phyloP scores from a whole-genome alignment of 805 yeast genomes.

The Brettanomyces nanus region DNA sequence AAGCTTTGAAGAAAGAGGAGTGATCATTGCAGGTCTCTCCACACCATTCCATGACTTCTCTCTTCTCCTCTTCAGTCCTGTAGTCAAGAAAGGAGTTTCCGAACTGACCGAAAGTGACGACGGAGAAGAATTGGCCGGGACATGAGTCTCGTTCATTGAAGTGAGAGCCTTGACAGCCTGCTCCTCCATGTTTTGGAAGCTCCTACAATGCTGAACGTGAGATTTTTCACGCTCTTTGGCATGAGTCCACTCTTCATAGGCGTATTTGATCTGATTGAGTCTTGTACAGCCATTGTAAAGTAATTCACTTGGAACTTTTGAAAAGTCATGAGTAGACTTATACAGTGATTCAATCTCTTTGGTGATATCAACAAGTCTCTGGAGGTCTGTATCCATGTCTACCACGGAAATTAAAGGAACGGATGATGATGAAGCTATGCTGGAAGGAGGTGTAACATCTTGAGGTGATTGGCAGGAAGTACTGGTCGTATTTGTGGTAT shows the following conservation, averaged over 20 bases:
- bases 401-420: neutral
- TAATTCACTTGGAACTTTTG: neutral
- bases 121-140: neutral
- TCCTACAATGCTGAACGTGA: neutral
- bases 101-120: neutral
- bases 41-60: neutral
- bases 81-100: no score
- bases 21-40: neutral
- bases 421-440: no score
- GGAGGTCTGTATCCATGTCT: neutral
- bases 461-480: neutral
- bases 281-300: constrained; percentile 2
- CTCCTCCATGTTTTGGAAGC: constrained; percentile 16
- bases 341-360: neutral
- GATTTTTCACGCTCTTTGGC: neutral
- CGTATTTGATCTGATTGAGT: neutral
- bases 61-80: neutral
- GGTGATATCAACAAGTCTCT: neutral
- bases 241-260: neutral
- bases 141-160: constrained; percentile 16
- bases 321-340: neutral
- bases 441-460: neutral
- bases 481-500: neutral
- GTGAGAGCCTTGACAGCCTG: constrained; percentile 23
- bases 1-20: neutral